Conservation (phyloP, 768 basidiomycete genomes). For the Podaxis sp. region DNA sequence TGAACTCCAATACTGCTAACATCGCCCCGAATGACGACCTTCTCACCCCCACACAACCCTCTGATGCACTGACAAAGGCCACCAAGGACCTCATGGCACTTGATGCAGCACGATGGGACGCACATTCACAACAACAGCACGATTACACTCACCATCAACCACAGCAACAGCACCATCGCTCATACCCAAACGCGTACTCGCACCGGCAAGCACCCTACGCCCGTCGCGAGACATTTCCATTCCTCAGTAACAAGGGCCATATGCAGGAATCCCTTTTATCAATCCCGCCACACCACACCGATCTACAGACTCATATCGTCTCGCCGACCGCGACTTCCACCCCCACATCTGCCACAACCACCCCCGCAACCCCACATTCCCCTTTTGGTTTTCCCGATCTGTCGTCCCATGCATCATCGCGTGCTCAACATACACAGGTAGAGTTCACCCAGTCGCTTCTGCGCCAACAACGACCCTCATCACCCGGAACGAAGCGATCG, state of each 20-base stretch:
- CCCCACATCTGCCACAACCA: constrained; percentile 13
- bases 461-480: not conserved
- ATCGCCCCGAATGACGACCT: constrained; percentile 38
- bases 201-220: constrained; percentile 17
- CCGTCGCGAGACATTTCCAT: constrained; percentile 26
- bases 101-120: constrained; percentile 44
- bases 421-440: not conserved
- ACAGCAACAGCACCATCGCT: constrained; percentile 22
- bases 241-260: constrained; percentile 21
- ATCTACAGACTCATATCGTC: constrained; percentile 4
- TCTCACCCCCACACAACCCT: constrained; percentile 45
- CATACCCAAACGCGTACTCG: constrained; percentile 19
- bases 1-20: constrained; percentile 29
- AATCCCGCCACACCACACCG: not conserved
- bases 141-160: constrained; percentile 17
- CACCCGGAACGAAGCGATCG: constrained; percentile 4
- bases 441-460: not conserved
- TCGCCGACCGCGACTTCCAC: constrained; percentile 11
- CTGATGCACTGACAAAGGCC: constrained; percentile 70
- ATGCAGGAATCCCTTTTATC: constrained; percentile 17
- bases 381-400: constrained; percentile 12
- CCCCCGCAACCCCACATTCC: constrained; percentile 15
- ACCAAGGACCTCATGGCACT: constrained; percentile 84
- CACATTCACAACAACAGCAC: constrained; percentile 22
- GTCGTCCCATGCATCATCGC: not conserved